Base-by-base conservation (phyloP, 108 stramenopile species). In the Ochromonas danica region DNA sequence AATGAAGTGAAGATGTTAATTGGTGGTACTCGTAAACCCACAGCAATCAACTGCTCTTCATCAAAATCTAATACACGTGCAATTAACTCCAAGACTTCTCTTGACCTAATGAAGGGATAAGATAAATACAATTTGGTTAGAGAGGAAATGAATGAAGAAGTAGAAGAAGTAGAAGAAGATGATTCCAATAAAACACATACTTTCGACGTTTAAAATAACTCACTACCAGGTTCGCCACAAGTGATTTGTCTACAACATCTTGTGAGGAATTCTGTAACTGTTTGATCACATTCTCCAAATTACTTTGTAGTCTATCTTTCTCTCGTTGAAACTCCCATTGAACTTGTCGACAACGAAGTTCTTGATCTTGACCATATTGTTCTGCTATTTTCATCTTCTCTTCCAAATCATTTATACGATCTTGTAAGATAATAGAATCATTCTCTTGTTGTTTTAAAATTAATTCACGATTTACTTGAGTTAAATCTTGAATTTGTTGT, bases 71-170 rank as follows among this genome's bases (percentile, higher is more conserved):
- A 60, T 31, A 75, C 31, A 28, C 51, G 43, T 36, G 72, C 72
- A 10, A 75, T 75, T 33, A 75, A 60, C 3, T 42, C 31, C 40
- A 75, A 60, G n/a, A 75, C 31, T 75, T 75, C 72, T 60, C 6
- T 42, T 36, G 72, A 27, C 67, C 67, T 70, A 22, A 51, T 51
- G 22, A 51, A 51, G n/a, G n/a, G n/a, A n/a, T n/a, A n/a, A n/a
- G n/a, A n/a, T n/a, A n/a, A n/a, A n/a, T n/a, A n/a, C n/a, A n/a
- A n/a, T n/a, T n/a, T n/a, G n/a, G n/a, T n/a, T n/a, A n/a, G n/a
- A n/a, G n/a, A n/a, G n/a, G n/a, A n/a, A n/a, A n/a, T n/a, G n/a
- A n/a, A n/a, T n/a, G n/a, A n/a, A n/a, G n/a, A n/a, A n/a, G n/a
- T n/a, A n/a, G n/a, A n/a, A n/a, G n/a, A n/a, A n/a, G n/a, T n/a